Base-by-base conservation (phyloP, 2,329 filamentous ascomycete species). In the Botrytis tulipae region DNA sequence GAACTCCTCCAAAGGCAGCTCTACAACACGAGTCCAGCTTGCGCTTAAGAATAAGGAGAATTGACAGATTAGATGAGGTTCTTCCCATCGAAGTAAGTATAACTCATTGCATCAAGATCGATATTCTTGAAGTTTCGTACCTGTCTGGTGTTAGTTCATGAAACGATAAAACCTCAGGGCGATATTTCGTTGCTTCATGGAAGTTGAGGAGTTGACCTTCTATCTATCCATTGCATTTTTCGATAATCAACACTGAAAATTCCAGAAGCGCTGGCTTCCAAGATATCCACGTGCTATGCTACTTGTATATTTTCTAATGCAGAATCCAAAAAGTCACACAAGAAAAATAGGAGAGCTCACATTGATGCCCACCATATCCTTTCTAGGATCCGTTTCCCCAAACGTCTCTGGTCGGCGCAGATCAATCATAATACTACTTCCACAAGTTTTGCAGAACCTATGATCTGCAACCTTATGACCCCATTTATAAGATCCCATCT, bases 391-490 rank as follows among this genome's bases (percentile, higher is more conserved):
- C 4, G 51, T 73, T 40, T 70, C 71, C 20, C 66, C 75, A 25
- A 60, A 18, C 10, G 7, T 51, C 12, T 44, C 29, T 67, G 63
- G 51, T 63, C 16, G 57, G 14, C 54, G 25, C 18, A 78, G 69
- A 67, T 78, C 78, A 70, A 79, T 75, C 48, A 78, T 42, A 3
- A 79, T 48, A 42, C 73, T 77, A 32, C 74, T 76, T 9, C 77
- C 78, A 40, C 78, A 79, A 18, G 32, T 73, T 61, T 74, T 77
- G 46, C 77, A 79, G 71, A 79, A 79, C 40, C 74, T 75, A 40
- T 78, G 76, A 8, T 59, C 44, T 25, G 72, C 73, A 29, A 61
- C 67, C 37, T 76, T 74, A 18, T 71, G 72, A 37, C 74, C 73
- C 62, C 76, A 78, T 20, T 22, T 59, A 42, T 77, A 76, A 2